Percentiles rank a stretch among this genome's conserved stretches.
phyloP scores from a whole-genome alignment of 2,329 filamentous ascomycete species.

The Phaeosphaeriaceae sp. region DNA sequence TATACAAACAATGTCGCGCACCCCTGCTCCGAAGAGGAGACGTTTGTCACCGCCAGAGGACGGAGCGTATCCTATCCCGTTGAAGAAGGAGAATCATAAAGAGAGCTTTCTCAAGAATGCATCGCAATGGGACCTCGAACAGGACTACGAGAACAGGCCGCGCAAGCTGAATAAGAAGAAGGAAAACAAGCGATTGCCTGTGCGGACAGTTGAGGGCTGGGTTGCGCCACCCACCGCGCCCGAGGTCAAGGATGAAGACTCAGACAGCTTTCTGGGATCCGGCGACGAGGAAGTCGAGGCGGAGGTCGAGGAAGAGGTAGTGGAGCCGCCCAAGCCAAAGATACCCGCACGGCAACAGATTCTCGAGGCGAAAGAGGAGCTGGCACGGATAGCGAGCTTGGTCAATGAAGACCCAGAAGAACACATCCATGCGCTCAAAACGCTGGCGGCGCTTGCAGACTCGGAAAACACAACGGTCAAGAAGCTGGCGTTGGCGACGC shows the following conservation, averaged over 20 bases:
- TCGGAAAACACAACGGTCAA: conserved; percentile 75
- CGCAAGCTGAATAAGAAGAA: conserved; percentile 76
- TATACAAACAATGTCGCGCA: conserved; percentile 35
- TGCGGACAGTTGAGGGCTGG: conserved; percentile 82
- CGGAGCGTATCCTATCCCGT: conserved; percentile 20
- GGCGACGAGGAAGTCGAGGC: conserved; percentile 60
- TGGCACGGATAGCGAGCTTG: conserved; percentile 79
- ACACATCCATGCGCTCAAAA: conserved; percentile 79
- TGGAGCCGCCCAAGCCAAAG: conserved; percentile 63
- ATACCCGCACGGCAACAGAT: conserved; percentile 82
- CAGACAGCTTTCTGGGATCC: conserved; percentile 69
- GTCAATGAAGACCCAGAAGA: conserved; percentile 96
- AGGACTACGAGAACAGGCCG: conserved; percentile 83
- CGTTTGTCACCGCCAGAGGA: conserved; percentile 46
- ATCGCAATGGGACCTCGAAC: conserved; percentile 87
- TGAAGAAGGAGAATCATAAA: conserved; percentile 30
- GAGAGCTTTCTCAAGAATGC: conserved; percentile 74
- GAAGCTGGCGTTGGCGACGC: conserved; percentile 85
- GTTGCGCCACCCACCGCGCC: conserved; percentile 63
- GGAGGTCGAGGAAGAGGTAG: conserved; percentile 50
- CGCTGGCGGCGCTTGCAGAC: conserved; percentile 74
- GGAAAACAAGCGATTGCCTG: conserved; percentile 78
- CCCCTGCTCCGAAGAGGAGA: conserved; percentile 46
- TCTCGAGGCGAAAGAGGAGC: conserved; percentile 85
- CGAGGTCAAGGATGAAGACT: conserved; percentile 60